Percentiles rank a stretch among this genome's conserved stretches.
These are phyloP conservation scores for Erigeron canadensis DNA, from an alignment of 129 eudicot species.

Conservation along the genomic window DNA sequence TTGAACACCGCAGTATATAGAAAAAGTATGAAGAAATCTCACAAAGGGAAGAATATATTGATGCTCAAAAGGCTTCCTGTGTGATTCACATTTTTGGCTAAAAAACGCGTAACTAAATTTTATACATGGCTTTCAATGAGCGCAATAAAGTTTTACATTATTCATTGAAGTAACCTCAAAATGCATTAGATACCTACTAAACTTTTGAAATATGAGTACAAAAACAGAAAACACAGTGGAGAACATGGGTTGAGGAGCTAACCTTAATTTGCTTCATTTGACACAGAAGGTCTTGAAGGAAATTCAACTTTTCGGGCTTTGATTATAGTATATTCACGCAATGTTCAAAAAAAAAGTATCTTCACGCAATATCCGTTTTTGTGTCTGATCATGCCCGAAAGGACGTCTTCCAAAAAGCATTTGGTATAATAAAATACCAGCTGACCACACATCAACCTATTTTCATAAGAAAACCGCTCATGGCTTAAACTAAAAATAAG, in stretches of 20 bases:
- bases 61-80: no score
- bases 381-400: slow-evolving; percentile 96
- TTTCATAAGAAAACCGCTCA: slow-evolving; percentile 15
- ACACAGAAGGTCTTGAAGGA: slow-evolving; percentile 91
- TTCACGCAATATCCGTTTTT: slow-evolving; percentile 91
- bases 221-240: not conserved
- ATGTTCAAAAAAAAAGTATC: no score
- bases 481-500: slow-evolving; percentile 8
- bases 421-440: slow-evolving; percentile 87
- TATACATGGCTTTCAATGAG: no score
- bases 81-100: no score
- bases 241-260: slow-evolving; percentile 11
- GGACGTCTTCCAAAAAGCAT: slow-evolving; percentile 98
- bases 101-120: no score
- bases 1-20: no score
- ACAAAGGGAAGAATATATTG: no score
- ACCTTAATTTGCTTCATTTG: slow-evolving; percentile 95
- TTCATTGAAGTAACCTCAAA: no score
- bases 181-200: no score
- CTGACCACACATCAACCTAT: slow-evolving; percentile 99
- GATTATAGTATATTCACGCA: slow-evolving; percentile 96
- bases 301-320: slow-evolving; percentile 95
- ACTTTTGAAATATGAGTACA: not conserved
- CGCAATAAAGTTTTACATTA: no score
- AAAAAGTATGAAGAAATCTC: no score